These are phyloP conservation scores for Umbelopsis sp. DNA, from an alignment of 192 early-diverging fungal species.

Conservation along the genomic window DNA sequence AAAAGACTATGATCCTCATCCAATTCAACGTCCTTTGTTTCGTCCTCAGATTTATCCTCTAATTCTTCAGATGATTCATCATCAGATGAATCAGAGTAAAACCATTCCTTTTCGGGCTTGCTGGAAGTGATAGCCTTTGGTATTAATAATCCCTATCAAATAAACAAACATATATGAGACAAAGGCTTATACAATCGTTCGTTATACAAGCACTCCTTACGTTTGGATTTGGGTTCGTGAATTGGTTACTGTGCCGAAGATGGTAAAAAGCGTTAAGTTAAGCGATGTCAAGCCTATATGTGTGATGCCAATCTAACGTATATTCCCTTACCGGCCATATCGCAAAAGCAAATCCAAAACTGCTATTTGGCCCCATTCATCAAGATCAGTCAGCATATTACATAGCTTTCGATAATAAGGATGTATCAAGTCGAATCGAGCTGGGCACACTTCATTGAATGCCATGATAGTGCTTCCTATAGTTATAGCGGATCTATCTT, in stretches of 20 bases:
- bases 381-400: conserved; percentile 79
- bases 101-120: conserved; percentile 35
- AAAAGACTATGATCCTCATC: conserved; percentile 85
- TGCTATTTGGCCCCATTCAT: conserved; percentile 96
- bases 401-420: conserved; percentile 88
- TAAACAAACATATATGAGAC: neutral
- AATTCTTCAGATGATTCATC: conserved; percentile 8
- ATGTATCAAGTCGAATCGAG: conserved; percentile 85
- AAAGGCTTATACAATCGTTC: no score
- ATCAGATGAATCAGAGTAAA: conserved; percentile 48
- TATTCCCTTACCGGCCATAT: conserved; percentile 66
- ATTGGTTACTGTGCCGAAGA: conserved; percentile 39
- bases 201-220: conserved; percentile 9
- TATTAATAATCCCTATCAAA: neutral
- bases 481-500: conserved; percentile 84
- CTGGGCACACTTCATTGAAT: conserved; percentile 88
- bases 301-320: neutral
- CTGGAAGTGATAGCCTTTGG: neutral
- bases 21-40: conserved; percentile 42
- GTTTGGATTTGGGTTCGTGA: conserved; percentile 59
- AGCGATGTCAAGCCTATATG: no score
- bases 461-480: conserved; percentile 85
- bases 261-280: neutral
- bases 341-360: conserved; percentile 75
- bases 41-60: neutral